phyloP scores from a whole-genome alignment of 306 rosid genomes.

The Rubus parviflorus region DNA sequence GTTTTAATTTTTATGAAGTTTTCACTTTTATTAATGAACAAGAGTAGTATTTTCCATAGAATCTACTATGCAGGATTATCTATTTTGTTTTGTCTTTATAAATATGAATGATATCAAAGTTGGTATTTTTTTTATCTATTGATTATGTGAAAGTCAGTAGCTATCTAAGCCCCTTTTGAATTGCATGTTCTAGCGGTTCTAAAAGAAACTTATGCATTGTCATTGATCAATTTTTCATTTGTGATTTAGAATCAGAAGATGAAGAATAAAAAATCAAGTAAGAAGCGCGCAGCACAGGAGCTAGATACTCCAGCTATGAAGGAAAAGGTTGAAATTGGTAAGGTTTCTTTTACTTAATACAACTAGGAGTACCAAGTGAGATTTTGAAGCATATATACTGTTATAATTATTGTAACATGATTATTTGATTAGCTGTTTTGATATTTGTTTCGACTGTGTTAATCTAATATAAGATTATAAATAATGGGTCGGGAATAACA shows the following conservation, averaged over 20 bases:
- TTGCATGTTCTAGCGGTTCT: neutral
- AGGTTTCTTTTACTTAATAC: slow-evolving; percentile 7
- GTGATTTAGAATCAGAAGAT: slow-evolving; percentile 11
- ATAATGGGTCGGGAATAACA: neutral
- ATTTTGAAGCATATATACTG: neutral
- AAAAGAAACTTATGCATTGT: neutral
- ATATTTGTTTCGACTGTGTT: neutral
- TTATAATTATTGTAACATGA: neutral
- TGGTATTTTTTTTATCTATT: neutral
- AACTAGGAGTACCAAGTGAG: neutral
- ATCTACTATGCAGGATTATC: neutral
- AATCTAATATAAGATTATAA: neutral
- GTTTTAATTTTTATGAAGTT: too few species aligned
- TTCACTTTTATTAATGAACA: neutral
- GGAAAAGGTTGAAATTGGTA: slow-evolving; percentile 26
- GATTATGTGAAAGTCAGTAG: neutral
- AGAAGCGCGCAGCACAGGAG: slow-evolving; percentile 36
- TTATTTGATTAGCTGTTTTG: neutral
- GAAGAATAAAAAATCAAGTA: slow-evolving; percentile 34
- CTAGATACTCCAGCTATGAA: slow-evolving; percentile 15
- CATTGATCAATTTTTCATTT: slow-evolving; percentile 2
- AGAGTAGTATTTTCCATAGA: neutral
- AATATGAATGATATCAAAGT: neutral
- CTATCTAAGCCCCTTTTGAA: neutral
- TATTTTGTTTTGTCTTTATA: neutral